A percentile compares a stretch with the other conserved stretches of the same genome.
These are phyloP conservation scores for Cynara cardunculus DNA, from an alignment of 129 eudicot genomes.

Conservation along the genomic window DNA sequence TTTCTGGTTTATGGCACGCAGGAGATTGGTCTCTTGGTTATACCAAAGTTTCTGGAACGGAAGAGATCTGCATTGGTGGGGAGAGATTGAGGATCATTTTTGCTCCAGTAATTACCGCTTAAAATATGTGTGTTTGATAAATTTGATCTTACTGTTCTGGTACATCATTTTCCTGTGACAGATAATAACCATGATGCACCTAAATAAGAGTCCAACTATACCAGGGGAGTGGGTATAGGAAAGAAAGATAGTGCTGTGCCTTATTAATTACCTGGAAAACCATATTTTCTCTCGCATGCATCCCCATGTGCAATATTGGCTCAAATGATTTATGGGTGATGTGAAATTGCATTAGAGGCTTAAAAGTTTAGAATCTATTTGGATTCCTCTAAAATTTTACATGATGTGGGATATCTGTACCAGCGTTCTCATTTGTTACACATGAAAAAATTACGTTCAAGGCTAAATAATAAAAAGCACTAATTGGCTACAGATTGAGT, in stretches of 20 bases:
- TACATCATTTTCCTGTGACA: background rate
- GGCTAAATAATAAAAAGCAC: too few species aligned
- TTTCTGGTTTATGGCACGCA: slow-evolving; percentile 23
- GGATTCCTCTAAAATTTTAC: too few species aligned
- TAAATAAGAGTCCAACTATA: background rate
- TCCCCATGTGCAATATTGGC: too few species aligned
- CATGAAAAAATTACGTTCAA: too few species aligned
- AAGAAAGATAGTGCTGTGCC: background rate
- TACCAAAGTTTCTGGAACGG: slow-evolving; percentile 63
- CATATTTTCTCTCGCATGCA: too few species aligned
- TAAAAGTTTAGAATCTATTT: too few species aligned
- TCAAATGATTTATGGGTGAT: too few species aligned
- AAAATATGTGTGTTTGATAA: background rate
- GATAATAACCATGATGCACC: background rate
- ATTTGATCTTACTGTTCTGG: background rate
- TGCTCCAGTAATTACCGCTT: slow-evolving; percentile 61
- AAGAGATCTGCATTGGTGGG: slow-evolving; percentile 83
- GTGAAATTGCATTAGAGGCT: too few species aligned
- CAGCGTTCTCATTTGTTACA: too few species aligned
- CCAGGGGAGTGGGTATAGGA: background rate
- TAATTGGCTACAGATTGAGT: too few species aligned
- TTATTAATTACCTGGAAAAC: too few species aligned
- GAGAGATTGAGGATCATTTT: slow-evolving; percentile 61
- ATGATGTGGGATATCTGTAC: too few species aligned
- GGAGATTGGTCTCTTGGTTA: slow-evolving; percentile 75